Evolutionary conservation across 2,329 filamentous ascomycete genomes (phyloP), one percentile per base, ranked within the genome.

Genomic region (Colletotrichum abscissum): DNA sequence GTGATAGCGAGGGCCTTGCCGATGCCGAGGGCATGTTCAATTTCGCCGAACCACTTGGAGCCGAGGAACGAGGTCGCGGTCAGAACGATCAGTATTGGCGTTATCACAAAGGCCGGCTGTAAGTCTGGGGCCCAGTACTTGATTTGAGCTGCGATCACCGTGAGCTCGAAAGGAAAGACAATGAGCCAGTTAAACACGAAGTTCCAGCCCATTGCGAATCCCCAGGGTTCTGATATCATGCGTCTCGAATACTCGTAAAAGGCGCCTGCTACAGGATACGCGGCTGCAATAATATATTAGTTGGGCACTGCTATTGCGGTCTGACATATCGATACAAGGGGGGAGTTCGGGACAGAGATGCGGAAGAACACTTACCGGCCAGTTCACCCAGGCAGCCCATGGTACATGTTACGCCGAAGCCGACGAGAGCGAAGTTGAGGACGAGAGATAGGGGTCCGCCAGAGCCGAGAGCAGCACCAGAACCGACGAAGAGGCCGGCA

Each of bases 1-100:
- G 86, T 79, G 75, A 88, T 83, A 38, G 89, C 87, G 35, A 83
- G 72, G 70, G 89, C 82, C 77, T 90, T 90, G 72, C 88, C 84
- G 11, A 86, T 79, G 35, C 84, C 84, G n/a, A 90, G 85, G 19
- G 85, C 76, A 68, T 89, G 89, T 77, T 90, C 88, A 46, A 88
- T 84, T 78, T 84, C 86, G 74, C 78, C 85, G 73, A 83, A 87
- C 74, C 83, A 83, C 55, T 77, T 80, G 8, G 88, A 85, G 1
- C 87, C 87, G 58, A 86, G 86, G 33, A 86, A 78, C 65, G 86
- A 84, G 64, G 87, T 84, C 24, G 81, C 68, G 7, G 80, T 78
- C 1, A 89, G 78, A 4, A 80, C 78, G 28, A 82, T 75, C 52
- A 87, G 79, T 74, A 84, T 81, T 6, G 84, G 82, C 7, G 84